Evolutionary conservation across 2,329 filamentous ascomycete species (phyloP).

Genomic region (Tricladium varicosporioides): DNA sequence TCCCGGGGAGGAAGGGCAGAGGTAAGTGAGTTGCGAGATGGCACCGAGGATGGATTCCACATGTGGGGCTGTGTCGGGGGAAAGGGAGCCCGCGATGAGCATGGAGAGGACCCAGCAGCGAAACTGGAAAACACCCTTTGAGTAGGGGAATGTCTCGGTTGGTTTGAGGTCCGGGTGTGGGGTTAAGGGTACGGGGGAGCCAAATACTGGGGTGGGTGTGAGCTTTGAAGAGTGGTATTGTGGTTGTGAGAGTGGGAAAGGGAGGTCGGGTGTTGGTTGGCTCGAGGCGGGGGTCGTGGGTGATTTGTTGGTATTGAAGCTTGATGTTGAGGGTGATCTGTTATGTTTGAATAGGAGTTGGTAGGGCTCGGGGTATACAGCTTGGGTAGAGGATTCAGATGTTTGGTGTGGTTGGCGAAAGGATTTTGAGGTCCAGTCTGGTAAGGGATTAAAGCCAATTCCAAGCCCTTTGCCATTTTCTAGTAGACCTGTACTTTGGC

Average conservation of each 20-base stretch:
- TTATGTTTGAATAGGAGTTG: neutral
- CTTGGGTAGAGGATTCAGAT: neutral
- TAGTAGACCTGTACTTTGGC: neutral
- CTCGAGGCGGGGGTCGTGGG: neutral
- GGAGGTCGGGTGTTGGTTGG: neutral
- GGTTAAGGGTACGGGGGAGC: too few relatives aligned
- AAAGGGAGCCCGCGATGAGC: slow-evolving; percentile 8
- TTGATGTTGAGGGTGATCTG: neutral
- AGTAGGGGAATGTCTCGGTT: slow-evolving; percentile 7
- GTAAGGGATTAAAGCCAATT: slow-evolving; percentile 2
- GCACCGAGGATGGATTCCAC: slow-evolving; percentile 7
- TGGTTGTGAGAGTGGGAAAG: too few relatives aligned
- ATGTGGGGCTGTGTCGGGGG: neutral
- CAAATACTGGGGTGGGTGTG: too few relatives aligned
- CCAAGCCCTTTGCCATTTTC: slow-evolving; percentile 1
- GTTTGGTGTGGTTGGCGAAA: neutral
- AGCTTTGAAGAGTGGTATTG: too few relatives aligned
- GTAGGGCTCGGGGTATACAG: neutral
- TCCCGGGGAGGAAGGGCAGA: slow-evolving; percentile 1
- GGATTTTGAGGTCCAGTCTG: slow-evolving; percentile 5
- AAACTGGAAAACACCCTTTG: slow-evolving; percentile 8
- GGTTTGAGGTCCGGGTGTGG: neutral
- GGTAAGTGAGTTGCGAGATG: slow-evolving; percentile 5
- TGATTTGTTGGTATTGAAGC: slow-evolving; percentile 3
- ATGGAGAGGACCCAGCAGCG: slow-evolving; percentile 8